phyloP scores from a whole-genome alignment of 2,329 filamentous ascomycete species.

The Talaromyces islandicus region DNA sequence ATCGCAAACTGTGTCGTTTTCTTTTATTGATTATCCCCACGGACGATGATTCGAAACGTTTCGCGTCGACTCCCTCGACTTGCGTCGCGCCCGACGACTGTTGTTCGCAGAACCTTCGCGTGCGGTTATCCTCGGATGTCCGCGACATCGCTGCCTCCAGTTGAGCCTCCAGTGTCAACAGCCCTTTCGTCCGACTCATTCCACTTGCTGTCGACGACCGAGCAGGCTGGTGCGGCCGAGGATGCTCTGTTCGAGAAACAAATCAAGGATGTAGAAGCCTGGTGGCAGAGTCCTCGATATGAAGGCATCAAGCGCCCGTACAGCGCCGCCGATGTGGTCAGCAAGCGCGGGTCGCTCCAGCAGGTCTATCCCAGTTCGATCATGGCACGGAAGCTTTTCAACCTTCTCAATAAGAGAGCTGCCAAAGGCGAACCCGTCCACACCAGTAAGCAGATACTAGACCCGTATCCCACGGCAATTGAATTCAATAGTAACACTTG shows the following conservation, averaged over 20 bases:
- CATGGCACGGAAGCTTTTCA: slow-evolving; percentile 93
- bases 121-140: slow-evolving; percentile 48
- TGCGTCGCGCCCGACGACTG: slow-evolving; percentile 14
- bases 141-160: slow-evolving; percentile 42
- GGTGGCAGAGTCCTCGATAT: slow-evolving; percentile 84
- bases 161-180: slow-evolving; percentile 57
- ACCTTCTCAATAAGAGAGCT: slow-evolving; percentile 72
- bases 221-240: slow-evolving; percentile 74
- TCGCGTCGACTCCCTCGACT: slow-evolving; percentile 32
- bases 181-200: slow-evolving; percentile 68
- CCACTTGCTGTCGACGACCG: slow-evolving; percentile 71
- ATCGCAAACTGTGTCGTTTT: not conserved
- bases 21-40: not conserved
- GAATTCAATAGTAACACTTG: slow-evolving; percentile 2
- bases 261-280: slow-evolving; percentile 75
- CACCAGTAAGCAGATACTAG: slow-evolving; percentile 59
- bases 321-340: slow-evolving; percentile 82
- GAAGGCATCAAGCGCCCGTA: slow-evolving; percentile 89
- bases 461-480: not conserved
- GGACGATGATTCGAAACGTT: slow-evolving; percentile 29
- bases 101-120: slow-evolving; percentile 26
- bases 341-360: slow-evolving; percentile 81
- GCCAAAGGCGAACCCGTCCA: slow-evolving; percentile 82
- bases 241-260: slow-evolving; percentile 81
- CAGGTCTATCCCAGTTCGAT: slow-evolving; percentile 87